Base-by-base conservation (phyloP, 352 stramenopile species). In the Globisporangium orthogonon region DNA sequence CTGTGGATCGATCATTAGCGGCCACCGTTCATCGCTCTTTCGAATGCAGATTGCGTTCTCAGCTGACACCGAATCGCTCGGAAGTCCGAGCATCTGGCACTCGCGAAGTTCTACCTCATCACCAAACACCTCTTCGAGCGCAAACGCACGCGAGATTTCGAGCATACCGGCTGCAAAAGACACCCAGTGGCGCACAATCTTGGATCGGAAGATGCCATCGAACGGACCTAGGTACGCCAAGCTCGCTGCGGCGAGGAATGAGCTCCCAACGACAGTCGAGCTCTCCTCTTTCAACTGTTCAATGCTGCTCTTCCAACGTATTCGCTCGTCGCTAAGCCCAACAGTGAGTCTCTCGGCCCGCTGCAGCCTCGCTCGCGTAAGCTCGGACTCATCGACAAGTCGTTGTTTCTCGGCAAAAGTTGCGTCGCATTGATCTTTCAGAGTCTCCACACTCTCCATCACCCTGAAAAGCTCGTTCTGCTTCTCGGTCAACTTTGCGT, bases 1-100 rank as follows among this genome's bases (percentile, higher is more conserved):
- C 63, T 98, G 92, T 2, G 93, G 92, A 58, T 98, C 93, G 58
- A 98, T 97, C 67, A 98, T 84, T 15, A 98, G 71, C 17, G 92
- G 78, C 91, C 91, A 98, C 11, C 89, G 79, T n/a, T 87, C 84
- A 23, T 69, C 89, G n/a, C 70, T 67, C 35, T 87, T 78, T 51
- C 91, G 82, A 33, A 97, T 71, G 56, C 91, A 97, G 46, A 98
- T 75, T 0, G 73, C 93, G 55, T 97, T 98, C 50, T 98, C 89
- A 1, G 86, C 86, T 1, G 81, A 96, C 23, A 97, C 89, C 0
- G 31, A 69, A 63, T 98, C 92, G 39, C 82, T 97, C 11, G 92
- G 93, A 3, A 98, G 63, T 5, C 88, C 87, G 11, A 91, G 50
- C 13, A 97, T 63, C 31, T 96, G 79, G 89, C 90, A 98, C 37